A percentile compares a stretch with the other conserved stretches of the same genome.
Evolutionary conservation across 371 early-diverging fungal species (phyloP).

Genomic region (Mucor sp.): DNA sequence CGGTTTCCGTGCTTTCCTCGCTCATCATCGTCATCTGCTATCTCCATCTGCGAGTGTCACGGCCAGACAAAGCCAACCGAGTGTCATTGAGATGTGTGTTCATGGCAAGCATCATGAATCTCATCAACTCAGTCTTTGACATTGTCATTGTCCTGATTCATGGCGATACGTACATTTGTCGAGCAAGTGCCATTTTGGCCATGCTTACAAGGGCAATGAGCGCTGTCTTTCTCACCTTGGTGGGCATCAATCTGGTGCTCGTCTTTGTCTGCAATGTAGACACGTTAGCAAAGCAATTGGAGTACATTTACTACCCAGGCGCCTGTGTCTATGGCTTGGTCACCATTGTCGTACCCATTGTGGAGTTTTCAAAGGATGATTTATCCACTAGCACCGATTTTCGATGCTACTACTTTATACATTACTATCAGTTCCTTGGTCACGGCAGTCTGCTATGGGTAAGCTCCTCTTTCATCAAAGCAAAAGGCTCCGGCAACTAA

Average conservation of each 20-base stretch:
- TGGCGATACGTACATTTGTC: slow-evolving; percentile 15
- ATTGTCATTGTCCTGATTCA: not conserved
- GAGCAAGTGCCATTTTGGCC: slow-evolving; percentile 13
- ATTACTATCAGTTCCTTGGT: slow-evolving; percentile 12
- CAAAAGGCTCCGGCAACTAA: not conserved
- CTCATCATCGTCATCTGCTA: not conserved
- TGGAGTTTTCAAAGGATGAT: not conserved
- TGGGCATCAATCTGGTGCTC: slow-evolving; percentile 36
- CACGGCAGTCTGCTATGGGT: slow-evolving; percentile 28
- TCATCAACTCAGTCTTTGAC: slow-evolving; percentile 11
- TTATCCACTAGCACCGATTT: not conserved
- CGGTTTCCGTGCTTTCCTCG: slow-evolving; percentile 5
- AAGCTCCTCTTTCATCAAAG: not conserved
- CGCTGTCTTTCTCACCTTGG: slow-evolving; percentile 17
- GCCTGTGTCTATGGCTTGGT: slow-evolving; percentile 15
- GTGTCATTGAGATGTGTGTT: slow-evolving; percentile 40
- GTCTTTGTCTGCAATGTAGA: slow-evolving; percentile 26
- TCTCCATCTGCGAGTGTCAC: not conserved
- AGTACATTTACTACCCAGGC: not conserved
- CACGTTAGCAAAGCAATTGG: not conserved
- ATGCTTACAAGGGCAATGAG: slow-evolving; percentile 18
- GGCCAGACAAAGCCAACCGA: slow-evolving; percentile 18
- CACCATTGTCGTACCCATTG: slow-evolving; percentile 16
- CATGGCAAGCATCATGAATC: slow-evolving; percentile 11
- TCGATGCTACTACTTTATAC: slow-evolving; percentile 9